Evolutionary conservation across 495 filamentous ascomycete genomes (phyloP).

Genomic region (Neurospora sp.): DNA sequence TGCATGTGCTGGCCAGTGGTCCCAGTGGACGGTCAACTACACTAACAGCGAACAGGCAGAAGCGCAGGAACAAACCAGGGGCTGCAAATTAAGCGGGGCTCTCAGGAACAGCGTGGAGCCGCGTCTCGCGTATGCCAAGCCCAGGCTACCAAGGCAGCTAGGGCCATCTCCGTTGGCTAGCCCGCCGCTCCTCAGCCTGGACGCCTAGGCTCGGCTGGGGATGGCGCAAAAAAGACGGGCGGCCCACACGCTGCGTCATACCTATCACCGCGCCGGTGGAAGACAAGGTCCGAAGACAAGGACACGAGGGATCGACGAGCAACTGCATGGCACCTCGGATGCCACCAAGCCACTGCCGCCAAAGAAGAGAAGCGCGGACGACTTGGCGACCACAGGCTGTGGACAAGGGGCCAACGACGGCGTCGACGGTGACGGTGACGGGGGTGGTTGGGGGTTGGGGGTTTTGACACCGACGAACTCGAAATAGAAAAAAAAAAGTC

Average conservation of each 20-base stretch:
- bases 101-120: not conserved
- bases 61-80: not conserved
- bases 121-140: not conserved
- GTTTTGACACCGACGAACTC: not conserved
- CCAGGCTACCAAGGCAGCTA: not conserved
- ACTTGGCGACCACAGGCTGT: not conserved
- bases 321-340: not conserved
- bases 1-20: not conserved
- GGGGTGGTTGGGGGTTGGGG: not conserved
- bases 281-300: not conserved
- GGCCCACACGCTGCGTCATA: not conserved
- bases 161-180: not conserved
- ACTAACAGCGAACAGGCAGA: not conserved
- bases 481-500: not conserved
- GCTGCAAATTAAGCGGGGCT: not conserved
- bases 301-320: not conserved
- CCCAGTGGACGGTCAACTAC: not conserved
- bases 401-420: not conserved
- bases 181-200: not conserved
- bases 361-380: not conserved
- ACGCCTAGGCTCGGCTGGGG: not conserved
- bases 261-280: not conserved
- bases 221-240: not conserved
- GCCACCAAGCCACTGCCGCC: not conserved
- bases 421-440: not conserved